Conservation (phyloP, 148 eudicot genomes). For the Nepenthes gracilis region DNA sequence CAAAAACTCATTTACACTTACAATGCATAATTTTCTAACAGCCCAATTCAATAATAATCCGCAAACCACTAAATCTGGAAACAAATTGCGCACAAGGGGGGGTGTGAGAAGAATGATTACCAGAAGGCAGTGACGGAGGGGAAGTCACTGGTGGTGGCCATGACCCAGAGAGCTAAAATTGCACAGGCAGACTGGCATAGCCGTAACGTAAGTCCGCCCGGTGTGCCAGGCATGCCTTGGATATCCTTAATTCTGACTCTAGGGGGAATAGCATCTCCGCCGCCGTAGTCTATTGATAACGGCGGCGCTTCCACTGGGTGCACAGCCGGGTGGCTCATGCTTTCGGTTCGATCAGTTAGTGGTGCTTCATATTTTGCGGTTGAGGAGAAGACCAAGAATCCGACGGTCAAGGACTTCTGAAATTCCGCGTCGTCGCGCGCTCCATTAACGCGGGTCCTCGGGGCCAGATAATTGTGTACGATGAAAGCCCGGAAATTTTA, state of each 20-base stretch:
- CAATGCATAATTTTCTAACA: no score
- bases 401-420: no score
- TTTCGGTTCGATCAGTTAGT: neutral
- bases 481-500: no score
- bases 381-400: no score
- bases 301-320: conserved; percentile 76
- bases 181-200: conserved; percentile 49
- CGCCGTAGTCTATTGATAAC: conserved; percentile 21
- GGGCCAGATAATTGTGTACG: no score
- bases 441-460: no score
- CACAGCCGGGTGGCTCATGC: conserved; percentile 56
- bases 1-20: no score
- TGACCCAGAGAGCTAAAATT: conserved; percentile 32
- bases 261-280: conserved; percentile 24
- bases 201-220: conserved; percentile 50
- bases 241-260: conserved; percentile 63
- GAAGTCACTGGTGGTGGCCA: conserved; percentile 71
- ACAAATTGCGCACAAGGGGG: neutral
- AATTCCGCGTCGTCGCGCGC: no score
- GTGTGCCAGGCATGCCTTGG: conserved; percentile 72
- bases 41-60: no score
- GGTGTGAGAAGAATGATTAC: conserved; percentile 10
- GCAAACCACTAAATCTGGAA: no score
- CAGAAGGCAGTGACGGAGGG: conserved; percentile 79
- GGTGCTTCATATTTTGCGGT: no score